Evolutionary conservation across 2,329 filamentous ascomycete genomes (phyloP).

Genomic region (Chalaropsis thielavioides): DNA sequence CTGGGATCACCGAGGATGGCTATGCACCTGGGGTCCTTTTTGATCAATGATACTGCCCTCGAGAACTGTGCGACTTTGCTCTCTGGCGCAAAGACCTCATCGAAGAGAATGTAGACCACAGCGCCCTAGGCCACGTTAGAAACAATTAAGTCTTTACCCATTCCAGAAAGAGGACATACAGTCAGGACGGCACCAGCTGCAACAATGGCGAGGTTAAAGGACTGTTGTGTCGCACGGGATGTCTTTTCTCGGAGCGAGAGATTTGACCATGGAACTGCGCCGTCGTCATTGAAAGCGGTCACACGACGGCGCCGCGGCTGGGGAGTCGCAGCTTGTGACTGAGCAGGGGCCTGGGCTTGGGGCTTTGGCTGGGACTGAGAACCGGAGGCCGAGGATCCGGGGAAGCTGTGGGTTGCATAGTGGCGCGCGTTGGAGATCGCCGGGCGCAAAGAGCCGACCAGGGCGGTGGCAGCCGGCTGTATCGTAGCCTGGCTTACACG

Average conservation of each 20-base stretch:
- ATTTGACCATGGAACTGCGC: slow-evolving; percentile 64
- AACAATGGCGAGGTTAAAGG: slow-evolving; percentile 72
- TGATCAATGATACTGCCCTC: slow-evolving; percentile 66
- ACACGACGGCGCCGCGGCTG: slow-evolving; percentile 50
- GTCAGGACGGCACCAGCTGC: slow-evolving; percentile 61
- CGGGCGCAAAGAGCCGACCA: slow-evolving; percentile 27
- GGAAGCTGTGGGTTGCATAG: slow-evolving; percentile 44
- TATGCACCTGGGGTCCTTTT: slow-evolving; percentile 53
- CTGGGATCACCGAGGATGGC: slow-evolving; percentile 60
- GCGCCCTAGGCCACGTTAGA: slow-evolving; percentile 39
- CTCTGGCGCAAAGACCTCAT: slow-evolving; percentile 69
- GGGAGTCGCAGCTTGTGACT: slow-evolving; percentile 21
- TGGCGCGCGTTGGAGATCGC: slow-evolving; percentile 26
- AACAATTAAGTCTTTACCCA: background rate
- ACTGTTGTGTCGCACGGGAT: slow-evolving; percentile 75
- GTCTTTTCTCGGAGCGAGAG: slow-evolving; percentile 65
- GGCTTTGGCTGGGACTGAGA: background rate
- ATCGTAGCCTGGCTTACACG: background rate
- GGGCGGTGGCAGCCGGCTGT: slow-evolving; percentile 18
- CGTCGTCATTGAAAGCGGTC: slow-evolving; percentile 76
- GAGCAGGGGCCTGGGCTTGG: background rate
- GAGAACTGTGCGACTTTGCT: slow-evolving; percentile 84
- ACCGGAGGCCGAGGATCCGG: slow-evolving; percentile 24
- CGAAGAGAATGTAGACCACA: slow-evolving; percentile 65
- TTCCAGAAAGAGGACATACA: slow-evolving; percentile 31